A percentile compares a stretch with the other conserved stretches of the same genome.
phyloP scores from a whole-genome alignment of 768 basidiomycete species.

The Cystobasidium onofrii region DNA sequence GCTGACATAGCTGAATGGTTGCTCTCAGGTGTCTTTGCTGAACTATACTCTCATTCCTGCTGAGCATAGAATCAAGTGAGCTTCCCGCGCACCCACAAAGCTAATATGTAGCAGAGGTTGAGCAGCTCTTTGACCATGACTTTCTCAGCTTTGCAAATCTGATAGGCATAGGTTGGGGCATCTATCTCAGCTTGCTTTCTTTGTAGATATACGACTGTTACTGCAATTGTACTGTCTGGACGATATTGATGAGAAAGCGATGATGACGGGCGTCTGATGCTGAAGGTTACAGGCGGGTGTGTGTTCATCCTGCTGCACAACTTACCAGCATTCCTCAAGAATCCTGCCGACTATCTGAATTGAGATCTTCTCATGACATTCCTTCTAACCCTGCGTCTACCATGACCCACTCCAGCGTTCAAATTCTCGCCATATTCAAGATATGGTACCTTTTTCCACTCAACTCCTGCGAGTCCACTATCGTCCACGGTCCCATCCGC shows the following conservation, averaged over 20 bases:
- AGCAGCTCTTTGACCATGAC: background rate
- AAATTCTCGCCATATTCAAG: conserved; percentile 5
- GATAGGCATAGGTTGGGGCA: conserved; percentile 19
- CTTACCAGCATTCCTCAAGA: too few relatives aligned
- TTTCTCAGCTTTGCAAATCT: conserved; percentile 13
- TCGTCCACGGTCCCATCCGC: background rate
- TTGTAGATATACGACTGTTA: background rate
- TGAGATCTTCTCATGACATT: conserved; percentile 23
- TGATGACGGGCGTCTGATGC: too few relatives aligned
- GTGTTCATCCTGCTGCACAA: too few relatives aligned
- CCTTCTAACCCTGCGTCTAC: conserved; percentile 6
- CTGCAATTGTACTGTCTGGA: background rate
- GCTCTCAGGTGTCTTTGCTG: conserved; percentile 17
- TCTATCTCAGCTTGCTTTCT: conserved; percentile 12
- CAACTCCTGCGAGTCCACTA: conserved; percentile 2
- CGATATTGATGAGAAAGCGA: too few relatives aligned
- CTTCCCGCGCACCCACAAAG: too few relatives aligned
- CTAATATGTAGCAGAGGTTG: background rate
- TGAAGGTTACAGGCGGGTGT: too few relatives aligned
- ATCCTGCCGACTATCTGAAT: background rate
- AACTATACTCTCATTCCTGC: conserved; percentile 22
- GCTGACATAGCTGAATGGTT: too few relatives aligned
- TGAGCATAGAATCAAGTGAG: conserved; percentile 16
- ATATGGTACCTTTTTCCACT: conserved; percentile 18
- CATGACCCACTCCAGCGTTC: conserved; percentile 2